A percentile compares a stretch with the other conserved stretches of the same genome.
These are phyloP conservation scores for Rubia yunnanensis DNA, from an alignment of 257 asterid species.

Conservation along the genomic window DNA sequence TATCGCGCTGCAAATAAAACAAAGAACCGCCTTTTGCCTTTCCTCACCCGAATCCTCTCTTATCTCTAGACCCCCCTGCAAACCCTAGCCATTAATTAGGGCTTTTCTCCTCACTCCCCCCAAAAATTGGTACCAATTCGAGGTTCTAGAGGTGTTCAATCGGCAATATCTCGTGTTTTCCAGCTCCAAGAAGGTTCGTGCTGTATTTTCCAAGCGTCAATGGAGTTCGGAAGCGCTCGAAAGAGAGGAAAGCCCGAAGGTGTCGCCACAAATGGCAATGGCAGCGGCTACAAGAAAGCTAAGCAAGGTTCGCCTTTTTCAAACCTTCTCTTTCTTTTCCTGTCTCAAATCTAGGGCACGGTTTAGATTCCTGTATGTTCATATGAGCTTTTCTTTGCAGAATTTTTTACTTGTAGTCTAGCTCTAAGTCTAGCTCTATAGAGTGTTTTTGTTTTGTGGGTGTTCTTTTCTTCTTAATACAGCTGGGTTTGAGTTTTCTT, in stretches of 20 bases:
- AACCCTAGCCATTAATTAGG: constrained; percentile 13
- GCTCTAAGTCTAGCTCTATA: too few relatives aligned
- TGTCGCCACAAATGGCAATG: constrained; percentile 44
- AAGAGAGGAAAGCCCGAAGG: constrained; percentile 50
- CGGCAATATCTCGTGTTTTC: neutral
- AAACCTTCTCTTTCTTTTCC: neutral
- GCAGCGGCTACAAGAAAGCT: constrained; percentile 41
- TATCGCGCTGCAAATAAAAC: neutral
- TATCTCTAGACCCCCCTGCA: neutral
- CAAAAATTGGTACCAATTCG: neutral
- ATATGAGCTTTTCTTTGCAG: neutral
- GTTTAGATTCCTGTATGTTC: neutral
- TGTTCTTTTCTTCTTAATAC: neutral
- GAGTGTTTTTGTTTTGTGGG: neutral
- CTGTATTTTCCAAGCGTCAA: constrained; percentile 7
- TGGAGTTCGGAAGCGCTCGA: constrained; percentile 52
- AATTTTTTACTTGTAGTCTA: too few relatives aligned
- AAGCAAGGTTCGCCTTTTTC: constrained; percentile 36
- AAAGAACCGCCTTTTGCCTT: neutral
- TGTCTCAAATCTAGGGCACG: constrained; percentile 15
- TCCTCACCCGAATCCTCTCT: neutral
- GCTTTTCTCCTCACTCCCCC: neutral
- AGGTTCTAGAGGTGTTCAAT: neutral
- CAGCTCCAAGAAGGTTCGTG: neutral
- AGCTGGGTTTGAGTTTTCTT: neutral